Evolutionary conservation across 1,284 basidiomycete species (phyloP), one percentile per base, ranked within the genome.

Genomic region (Earliella scabrosa): DNA sequence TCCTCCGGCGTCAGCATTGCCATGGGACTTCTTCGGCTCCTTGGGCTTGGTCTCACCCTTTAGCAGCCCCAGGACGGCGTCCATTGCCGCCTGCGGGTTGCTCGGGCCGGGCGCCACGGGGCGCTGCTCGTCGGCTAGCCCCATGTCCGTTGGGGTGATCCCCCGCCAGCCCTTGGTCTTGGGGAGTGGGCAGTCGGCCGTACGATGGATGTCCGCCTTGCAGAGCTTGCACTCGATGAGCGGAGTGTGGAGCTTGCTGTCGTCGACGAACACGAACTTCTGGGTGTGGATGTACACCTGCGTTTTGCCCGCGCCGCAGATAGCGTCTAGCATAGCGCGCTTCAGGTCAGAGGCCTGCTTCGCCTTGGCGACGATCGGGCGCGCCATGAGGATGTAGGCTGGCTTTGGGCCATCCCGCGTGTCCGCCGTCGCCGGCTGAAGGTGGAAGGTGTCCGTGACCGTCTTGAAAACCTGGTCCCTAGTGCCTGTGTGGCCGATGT

Each of bases 91-190:
- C 2, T 2, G 32, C 9, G 32, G 3, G 13, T 10, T 4, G 3
- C 4, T 16, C 9, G 9, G 13, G 32, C 9, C 32, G 13, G 3
- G 32, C 32, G 3, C 9, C 32, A 13, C 4, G 13, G 8, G 18
- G 20, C 39, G 7, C 9, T 9, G 18, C 20, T n/a, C n/a, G 13
- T 2, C 39, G 20, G 18, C 18, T 11, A 21, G 10, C 2, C 21
- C 40, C 4, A 43, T 9, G 23, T 11, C 4, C 16, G 24, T n/a
- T 9, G 40, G 40, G 3, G 18, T 21, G 13, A 43, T 14, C 2
- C 51, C 51, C 5, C 13, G 29, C 51, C 51, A 53, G 24, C 45
- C 51, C 6, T 39, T 34, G 3, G 51, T 39, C 6, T 39, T 27
- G 7, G 18, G 13, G 27, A 53, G 27, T 2, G 51, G 44, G 51